A percentile compares a stretch with the other conserved stretches of the same genome.
phyloP scores from a whole-genome alignment of 2,329 filamentous ascomycete species.

The Botrytis fragariae region DNA sequence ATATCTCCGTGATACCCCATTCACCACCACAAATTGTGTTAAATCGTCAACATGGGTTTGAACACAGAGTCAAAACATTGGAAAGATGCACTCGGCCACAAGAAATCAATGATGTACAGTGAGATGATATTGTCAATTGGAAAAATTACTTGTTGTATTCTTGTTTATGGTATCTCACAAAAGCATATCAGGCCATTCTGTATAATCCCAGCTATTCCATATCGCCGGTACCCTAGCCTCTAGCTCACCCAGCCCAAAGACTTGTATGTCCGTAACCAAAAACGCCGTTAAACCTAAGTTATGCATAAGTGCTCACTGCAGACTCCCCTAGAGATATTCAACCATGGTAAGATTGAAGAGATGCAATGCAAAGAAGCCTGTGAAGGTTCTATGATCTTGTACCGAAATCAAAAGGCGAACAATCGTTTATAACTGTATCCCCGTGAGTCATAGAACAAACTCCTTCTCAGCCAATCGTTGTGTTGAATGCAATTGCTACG shows the following conservation, averaged over 20 bases:
- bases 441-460: not conserved
- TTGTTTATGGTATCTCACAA: constrained; percentile 16
- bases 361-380: not conserved
- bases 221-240: not conserved
- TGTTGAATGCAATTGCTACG: not conserved
- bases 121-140: not conserved
- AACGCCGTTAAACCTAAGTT: constrained; percentile 12
- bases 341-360: not conserved
- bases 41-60: not conserved
- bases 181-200: constrained; percentile 14
- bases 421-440: not conserved
- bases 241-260: not conserved
- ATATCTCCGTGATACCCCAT: not conserved
- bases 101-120: not conserved
- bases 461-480: not conserved
- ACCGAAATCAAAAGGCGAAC: not conserved
- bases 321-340: not conserved
- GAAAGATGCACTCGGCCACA: not conserved
- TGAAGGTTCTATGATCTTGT: not conserved
- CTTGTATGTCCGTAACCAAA: constrained; percentile 2
- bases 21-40: not conserved
- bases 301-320: constrained; percentile 6
- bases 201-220: constrained; percentile 6
- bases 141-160: constrained; percentile 2
- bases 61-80: not conserved